Conservation (phyloP, 2,329 filamentous ascomycete genomes). For the Microdochium bolleyi region DNA sequence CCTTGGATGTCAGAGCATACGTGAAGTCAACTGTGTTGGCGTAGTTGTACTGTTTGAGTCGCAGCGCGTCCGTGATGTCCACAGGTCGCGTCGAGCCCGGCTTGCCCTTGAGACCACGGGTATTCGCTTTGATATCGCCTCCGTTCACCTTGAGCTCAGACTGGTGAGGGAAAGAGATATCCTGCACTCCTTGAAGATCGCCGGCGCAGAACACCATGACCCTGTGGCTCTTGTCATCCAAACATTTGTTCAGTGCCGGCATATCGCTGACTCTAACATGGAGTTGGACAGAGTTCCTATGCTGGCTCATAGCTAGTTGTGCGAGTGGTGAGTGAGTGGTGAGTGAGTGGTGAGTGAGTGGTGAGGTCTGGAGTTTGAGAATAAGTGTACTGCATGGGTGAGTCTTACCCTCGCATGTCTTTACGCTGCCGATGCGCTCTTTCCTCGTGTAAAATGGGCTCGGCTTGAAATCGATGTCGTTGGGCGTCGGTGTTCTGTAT, state of each 20-base stretch:
- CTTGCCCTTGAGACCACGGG: constrained; percentile 92
- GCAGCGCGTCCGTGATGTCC: constrained; percentile 75
- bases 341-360: not conserved
- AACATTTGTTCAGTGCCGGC: constrained; percentile 45
- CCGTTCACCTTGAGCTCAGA: constrained; percentile 87
- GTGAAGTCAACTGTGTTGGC: constrained; percentile 76
- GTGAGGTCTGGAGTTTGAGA: not conserved
- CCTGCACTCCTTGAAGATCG: constrained; percentile 55
- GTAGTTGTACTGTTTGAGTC: constrained; percentile 59
- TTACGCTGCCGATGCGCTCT: constrained; percentile 54
- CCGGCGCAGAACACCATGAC: constrained; percentile 79
- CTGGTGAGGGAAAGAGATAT: constrained; percentile 86
- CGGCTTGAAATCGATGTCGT: constrained; percentile 43
- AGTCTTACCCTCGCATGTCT: constrained; percentile 64
- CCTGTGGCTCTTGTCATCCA: constrained; percentile 52
- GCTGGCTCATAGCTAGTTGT: constrained; percentile 44
- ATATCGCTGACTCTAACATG: constrained; percentile 40
- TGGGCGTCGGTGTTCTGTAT: constrained; percentile 1
- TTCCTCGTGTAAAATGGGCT: constrained; percentile 81
- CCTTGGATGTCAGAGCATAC: constrained; percentile 87
- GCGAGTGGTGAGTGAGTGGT: not conserved
- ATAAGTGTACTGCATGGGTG: not conserved
- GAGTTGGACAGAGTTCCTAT: constrained; percentile 39
- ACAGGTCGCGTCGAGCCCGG: constrained; percentile 89
- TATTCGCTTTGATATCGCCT: constrained; percentile 83